phyloP scores from a whole-genome alignment of 164 flowering plant genomes.

The Piper longum region DNA sequence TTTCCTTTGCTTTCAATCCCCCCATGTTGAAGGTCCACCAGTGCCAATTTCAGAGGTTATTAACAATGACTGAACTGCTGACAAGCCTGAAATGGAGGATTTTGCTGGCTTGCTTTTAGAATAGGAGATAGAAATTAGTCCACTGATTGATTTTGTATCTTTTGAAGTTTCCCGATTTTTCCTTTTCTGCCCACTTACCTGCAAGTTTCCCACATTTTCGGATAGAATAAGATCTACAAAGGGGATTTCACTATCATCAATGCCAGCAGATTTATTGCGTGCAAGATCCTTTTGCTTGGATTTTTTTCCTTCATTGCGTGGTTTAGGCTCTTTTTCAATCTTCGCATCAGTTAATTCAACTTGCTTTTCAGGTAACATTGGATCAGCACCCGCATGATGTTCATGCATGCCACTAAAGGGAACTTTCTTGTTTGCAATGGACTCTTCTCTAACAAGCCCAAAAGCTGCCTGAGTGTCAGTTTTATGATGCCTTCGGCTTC shows the following conservation, averaged over 20 bases:
- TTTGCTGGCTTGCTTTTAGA: constrained; percentile 38
- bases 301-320: neutral
- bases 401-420: neutral
- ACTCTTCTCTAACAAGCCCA: neutral
- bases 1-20: constrained; percentile 3
- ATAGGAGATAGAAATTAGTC: constrained; percentile 16
- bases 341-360: neutral
- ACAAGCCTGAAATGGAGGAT: constrained; percentile 2
- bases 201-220: constrained; percentile 5
- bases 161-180: constrained; percentile 6
- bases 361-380: neutral
- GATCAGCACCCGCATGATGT: neutral
- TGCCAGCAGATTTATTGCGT: constrained; percentile 18
- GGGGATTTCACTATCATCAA: constrained; percentile 57
- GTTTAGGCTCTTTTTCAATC: neutral
- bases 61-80: constrained; percentile 12
- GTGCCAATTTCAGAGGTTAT: constrained; percentile 42
- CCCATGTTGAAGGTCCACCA: constrained; percentile 87
- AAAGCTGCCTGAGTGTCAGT: neutral
- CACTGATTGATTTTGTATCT: constrained; percentile 13
- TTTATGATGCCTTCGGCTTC: neutral
- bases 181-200: constrained; percentile 6
- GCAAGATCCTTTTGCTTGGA: constrained; percentile 9
- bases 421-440: neutral
- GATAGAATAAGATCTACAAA: constrained; percentile 38